phyloP scores from a whole-genome alignment of 371 early-diverging fungal species.

The Haplosporangium sp. region DNA sequence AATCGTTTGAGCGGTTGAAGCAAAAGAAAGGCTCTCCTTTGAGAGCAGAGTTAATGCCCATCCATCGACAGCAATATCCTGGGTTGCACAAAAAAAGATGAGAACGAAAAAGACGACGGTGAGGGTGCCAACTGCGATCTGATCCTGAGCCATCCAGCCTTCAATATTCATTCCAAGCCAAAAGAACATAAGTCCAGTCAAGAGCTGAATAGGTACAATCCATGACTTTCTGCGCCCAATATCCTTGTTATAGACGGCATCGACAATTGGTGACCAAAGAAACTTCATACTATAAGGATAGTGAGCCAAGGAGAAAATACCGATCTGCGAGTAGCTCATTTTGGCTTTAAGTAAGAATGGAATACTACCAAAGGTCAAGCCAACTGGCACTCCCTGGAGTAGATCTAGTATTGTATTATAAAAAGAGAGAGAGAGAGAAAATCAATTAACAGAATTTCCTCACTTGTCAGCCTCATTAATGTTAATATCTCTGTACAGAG shows the following conservation, averaged over 20 bases:
- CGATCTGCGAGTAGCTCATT: slow-evolving; percentile 91
- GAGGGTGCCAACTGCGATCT: slow-evolving; percentile 72
- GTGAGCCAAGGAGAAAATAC: slow-evolving; percentile 90
- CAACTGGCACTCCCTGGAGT: slow-evolving; percentile 95
- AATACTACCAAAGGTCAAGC: slow-evolving; percentile 91
- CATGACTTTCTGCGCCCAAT: slow-evolving; percentile 96
- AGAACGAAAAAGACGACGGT: slow-evolving; percentile 80
- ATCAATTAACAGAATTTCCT: not conserved
- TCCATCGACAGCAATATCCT: slow-evolving; percentile 98
- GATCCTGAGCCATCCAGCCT: slow-evolving; percentile 71
- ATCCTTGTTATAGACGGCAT: slow-evolving; percentile 82
- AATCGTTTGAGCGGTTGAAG: slow-evolving; percentile 96
- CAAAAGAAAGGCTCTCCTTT: slow-evolving; percentile 89
- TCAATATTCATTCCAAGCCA: slow-evolving; percentile 86
- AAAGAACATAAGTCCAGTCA: slow-evolving; percentile 81
- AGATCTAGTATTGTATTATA: slow-evolving; percentile 64
- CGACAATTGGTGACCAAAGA: slow-evolving; percentile 97
- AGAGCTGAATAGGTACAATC: slow-evolving; percentile 97
- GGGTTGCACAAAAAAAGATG: slow-evolving; percentile 96
- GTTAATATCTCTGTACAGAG: not conserved
- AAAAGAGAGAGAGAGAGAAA: not conserved
- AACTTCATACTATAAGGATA: slow-evolving; percentile 96
- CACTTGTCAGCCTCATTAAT: not conserved
- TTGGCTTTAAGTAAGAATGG: slow-evolving; percentile 94
- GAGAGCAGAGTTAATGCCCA: slow-evolving; percentile 95